Percentiles rank a stretch among this genome's conserved stretches.
Conservation (phyloP, 805 yeast genomes). For the Lipomyces starkeyi region DNA sequence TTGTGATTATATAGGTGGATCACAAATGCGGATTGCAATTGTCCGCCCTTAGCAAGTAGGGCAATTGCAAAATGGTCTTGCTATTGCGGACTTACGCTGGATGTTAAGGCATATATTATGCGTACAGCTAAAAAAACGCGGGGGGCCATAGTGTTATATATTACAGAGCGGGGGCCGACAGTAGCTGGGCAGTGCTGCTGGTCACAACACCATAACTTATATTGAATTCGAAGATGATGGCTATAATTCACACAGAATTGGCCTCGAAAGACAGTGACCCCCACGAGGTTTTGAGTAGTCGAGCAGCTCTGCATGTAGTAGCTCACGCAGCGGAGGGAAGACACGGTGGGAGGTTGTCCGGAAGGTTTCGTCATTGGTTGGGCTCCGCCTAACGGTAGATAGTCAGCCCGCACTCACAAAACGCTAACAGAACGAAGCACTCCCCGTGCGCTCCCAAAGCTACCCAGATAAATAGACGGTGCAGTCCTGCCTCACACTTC, state of each 20-base stretch:
- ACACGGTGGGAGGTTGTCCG: not conserved
- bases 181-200: not conserved
- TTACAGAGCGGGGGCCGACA: not conserved
- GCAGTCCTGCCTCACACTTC: conserved; percentile 27
- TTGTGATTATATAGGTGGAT: not conserved
- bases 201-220: not conserved
- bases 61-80: not conserved
- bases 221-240: not conserved
- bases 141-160: not conserved
- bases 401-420: not conserved
- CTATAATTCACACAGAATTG: not conserved
- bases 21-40: not conserved
- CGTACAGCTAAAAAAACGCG: not conserved
- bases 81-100: not conserved
- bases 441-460: not conserved
- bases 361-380: conserved; percentile 7
- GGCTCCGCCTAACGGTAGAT: conserved; percentile 1
- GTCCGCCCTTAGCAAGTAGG: not conserved
- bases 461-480: conserved; percentile 25
- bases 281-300: not conserved
- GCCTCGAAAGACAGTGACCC: not conserved
- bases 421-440: not conserved
- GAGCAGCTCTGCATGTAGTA: too few species aligned
- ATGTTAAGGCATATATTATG: not conserved
- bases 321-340: not conserved